Conservation (phyloP, 768 basidiomycete species). For the Suillus fuscotomentosus region DNA sequence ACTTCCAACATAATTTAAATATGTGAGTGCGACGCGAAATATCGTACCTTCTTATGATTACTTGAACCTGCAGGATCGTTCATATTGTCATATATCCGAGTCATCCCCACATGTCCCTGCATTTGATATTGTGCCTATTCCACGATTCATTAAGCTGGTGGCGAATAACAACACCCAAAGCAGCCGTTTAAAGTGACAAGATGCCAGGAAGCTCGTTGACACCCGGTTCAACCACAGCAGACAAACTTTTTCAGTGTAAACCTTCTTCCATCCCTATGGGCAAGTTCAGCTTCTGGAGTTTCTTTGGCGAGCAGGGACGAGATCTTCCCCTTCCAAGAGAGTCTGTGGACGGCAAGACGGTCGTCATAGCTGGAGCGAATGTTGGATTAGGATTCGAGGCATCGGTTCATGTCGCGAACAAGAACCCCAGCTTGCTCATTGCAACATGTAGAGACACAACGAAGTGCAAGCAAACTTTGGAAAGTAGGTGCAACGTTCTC, state of each 20-base stretch:
- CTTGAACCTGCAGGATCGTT: neutral
- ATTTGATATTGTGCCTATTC: neutral
- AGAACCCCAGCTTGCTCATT: slow-evolving; percentile 32
- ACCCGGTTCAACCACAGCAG: neutral
- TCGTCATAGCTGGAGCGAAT: slow-evolving; percentile 54
- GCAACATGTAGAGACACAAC: slow-evolving; percentile 31
- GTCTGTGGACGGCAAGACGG: slow-evolving; percentile 41
- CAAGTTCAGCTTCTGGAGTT: slow-evolving; percentile 18
- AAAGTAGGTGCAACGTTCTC: slow-evolving; percentile 13
- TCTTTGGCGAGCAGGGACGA: slow-evolving; percentile 24
- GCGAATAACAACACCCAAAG: neutral
- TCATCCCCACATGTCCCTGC: neutral
- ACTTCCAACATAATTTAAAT: neutral
- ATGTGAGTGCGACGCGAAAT: neutral
- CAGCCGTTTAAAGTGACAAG: neutral
- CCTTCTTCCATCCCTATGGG: neutral
- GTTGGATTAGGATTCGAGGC: slow-evolving; percentile 35
- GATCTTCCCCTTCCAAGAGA: slow-evolving; percentile 6
- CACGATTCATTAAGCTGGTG: neutral
- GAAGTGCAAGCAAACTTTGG: slow-evolving; percentile 23
- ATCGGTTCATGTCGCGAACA: slow-evolving; percentile 28
- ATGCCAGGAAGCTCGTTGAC: neutral
- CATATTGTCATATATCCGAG: neutral
- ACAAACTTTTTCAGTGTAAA: neutral
- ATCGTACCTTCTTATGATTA: neutral